phyloP scores from a whole-genome alignment of 2,329 filamentous ascomycete species.

The Zymoseptoria brevis region DNA sequence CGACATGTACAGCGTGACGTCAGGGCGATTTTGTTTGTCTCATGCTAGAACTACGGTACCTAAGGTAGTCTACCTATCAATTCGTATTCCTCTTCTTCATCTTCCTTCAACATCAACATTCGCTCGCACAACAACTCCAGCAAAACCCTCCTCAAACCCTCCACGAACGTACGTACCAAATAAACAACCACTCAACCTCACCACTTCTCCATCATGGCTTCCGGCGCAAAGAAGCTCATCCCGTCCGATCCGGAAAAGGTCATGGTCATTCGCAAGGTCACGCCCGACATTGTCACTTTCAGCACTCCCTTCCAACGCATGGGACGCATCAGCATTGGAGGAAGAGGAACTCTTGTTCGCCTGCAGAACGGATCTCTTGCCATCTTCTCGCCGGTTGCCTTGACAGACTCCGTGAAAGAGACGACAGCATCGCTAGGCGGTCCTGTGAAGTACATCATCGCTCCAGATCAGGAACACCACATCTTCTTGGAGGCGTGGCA shows the following conservation, averaged over 20 bases:
- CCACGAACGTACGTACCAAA: not conserved
- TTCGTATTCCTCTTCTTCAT: not conserved
- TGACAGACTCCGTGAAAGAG: slow-evolving; percentile 68
- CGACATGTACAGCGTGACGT: not conserved
- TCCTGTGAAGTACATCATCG: slow-evolving; percentile 73
- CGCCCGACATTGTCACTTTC: slow-evolving; percentile 67
- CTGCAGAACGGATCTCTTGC: slow-evolving; percentile 70
- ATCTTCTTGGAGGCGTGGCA: slow-evolving; percentile 86
- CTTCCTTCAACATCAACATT: not conserved
- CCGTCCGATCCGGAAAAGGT: slow-evolving; percentile 65
- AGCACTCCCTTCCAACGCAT: slow-evolving; percentile 79
- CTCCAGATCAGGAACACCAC: slow-evolving; percentile 88
- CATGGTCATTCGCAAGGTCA: slow-evolving; percentile 84
- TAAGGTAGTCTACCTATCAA: not conserved
- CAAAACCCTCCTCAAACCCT: not conserved
- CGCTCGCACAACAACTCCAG: not conserved
- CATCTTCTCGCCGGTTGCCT: slow-evolving; percentile 83
- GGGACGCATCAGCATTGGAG: slow-evolving; percentile 73
- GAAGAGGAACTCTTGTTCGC: slow-evolving; percentile 76
- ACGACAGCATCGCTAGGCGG: slow-evolving; percentile 47
- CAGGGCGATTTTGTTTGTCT: not conserved
- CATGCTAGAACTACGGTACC: not conserved
- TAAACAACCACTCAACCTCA: not conserved
- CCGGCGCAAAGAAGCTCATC: slow-evolving; percentile 30
- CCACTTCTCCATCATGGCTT: slow-evolving; percentile 21